Percentiles rank a stretch among this genome's conserved stretches.
Evolutionary conservation across 1,284 basidiomycete genomes (phyloP).

Genomic region (Heliocybe sulcata): DNA sequence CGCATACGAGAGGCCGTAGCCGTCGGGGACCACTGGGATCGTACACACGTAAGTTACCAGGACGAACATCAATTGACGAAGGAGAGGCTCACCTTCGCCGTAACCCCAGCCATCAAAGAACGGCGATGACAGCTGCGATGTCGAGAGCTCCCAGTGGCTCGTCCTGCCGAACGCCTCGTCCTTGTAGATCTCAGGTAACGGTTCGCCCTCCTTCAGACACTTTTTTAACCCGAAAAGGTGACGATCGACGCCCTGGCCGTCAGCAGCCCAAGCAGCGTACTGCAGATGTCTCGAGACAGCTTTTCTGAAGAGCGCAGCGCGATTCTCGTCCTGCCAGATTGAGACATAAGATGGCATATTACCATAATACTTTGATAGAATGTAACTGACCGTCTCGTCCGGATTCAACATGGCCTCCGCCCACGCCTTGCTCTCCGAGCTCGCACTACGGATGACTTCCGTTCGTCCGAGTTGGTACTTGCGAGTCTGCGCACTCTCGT

Average conservation of each 20-base stretch:
- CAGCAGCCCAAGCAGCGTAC: constrained; percentile 88
- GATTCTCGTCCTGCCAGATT: constrained; percentile 46
- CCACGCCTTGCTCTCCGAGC: constrained; percentile 81
- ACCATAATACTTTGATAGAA: not conserved
- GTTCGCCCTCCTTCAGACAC: constrained; percentile 71
- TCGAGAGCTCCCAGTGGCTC: constrained; percentile 89
- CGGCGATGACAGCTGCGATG: constrained; percentile 79
- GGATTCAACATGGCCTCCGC: constrained; percentile 82
- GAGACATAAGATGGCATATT: too few relatives aligned
- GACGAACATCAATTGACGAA: constrained; percentile 1
- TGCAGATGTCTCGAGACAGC: constrained; percentile 82
- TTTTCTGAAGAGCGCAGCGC: constrained; percentile 67
- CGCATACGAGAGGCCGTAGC: constrained; percentile 90
- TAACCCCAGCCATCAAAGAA: constrained; percentile 96
- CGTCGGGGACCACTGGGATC: constrained; percentile 75
- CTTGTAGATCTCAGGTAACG: constrained; percentile 71
- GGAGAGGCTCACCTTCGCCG: constrained; percentile 68
- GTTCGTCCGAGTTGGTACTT: constrained; percentile 91
- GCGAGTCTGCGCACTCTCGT: constrained; percentile 93
- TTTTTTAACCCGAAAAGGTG: constrained; percentile 94
- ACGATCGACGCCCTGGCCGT: constrained; percentile 92
- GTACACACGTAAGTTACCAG: constrained; percentile 1
- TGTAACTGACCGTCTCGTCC: constrained; percentile 36
- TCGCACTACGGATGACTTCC: constrained; percentile 88
- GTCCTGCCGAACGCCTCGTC: constrained; percentile 72